A percentile compares a stretch with the other conserved stretches of the same genome.
These are phyloP conservation scores for Aegilops sharonensis DNA, from an alignment of 176 grass and related monocot genomes.

Conservation along the genomic window DNA sequence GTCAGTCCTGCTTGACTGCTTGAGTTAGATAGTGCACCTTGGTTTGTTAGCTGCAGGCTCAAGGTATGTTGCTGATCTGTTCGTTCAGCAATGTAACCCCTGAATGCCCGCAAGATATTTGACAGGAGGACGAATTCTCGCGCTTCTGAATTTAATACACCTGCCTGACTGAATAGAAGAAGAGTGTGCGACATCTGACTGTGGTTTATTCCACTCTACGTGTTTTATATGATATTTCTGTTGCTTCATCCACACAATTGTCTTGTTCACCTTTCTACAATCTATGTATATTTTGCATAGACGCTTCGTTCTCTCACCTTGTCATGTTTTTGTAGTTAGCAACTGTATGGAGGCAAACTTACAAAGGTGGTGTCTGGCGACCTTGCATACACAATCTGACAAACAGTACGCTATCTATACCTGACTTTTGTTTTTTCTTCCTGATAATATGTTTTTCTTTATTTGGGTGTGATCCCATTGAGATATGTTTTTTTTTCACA, in stretches of 20 bases:
- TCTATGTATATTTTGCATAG: conserved; percentile 12
- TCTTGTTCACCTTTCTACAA: background rate
- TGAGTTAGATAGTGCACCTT: background rate
- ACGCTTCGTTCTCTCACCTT: conserved; percentile 24
- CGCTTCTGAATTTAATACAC: background rate
- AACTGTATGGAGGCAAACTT: conserved; percentile 83
- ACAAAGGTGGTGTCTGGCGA: conserved; percentile 68
- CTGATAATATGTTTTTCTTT: background rate
- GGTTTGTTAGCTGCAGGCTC: background rate
- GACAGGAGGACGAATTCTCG: background rate
- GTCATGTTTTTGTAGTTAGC: conserved; percentile 73
- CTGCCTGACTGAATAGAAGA: background rate
- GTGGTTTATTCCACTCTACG: conserved; percentile 12
- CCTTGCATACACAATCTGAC: conserved; percentile 67
- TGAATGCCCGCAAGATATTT: background rate
- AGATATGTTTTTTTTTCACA: background rate
- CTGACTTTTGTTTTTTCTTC: background rate
- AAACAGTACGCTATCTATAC: conserved; percentile 44
- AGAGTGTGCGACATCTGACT: background rate
- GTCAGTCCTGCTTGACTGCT: background rate
- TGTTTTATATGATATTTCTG: conserved; percentile 12
- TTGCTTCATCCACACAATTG: conserved; percentile 4
- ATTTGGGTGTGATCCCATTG: background rate
- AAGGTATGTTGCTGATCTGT: background rate
- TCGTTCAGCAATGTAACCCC: background rate